These are phyloP conservation scores for Rhizopogon salebrosus DNA, from an alignment of 768 basidiomycete genomes.

Conservation along the genomic window DNA sequence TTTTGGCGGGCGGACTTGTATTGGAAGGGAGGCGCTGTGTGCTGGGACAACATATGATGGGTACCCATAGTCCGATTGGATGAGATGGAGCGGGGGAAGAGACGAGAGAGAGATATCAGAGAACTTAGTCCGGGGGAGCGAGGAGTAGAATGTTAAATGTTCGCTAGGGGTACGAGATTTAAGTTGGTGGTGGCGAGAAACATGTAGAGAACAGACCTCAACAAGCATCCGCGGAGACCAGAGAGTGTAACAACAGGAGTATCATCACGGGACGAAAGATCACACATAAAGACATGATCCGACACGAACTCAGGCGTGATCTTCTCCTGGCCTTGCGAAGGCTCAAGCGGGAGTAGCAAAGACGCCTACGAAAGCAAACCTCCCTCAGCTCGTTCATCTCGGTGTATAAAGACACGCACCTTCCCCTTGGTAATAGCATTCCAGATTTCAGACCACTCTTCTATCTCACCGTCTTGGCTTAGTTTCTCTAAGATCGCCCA, in stretches of 20 bases:
- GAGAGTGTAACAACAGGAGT: constrained; percentile 72
- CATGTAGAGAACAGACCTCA: constrained; percentile 43
- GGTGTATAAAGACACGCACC: constrained; percentile 36
- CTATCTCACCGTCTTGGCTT: constrained; percentile 43
- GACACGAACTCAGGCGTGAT: constrained; percentile 73
- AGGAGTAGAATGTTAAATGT: constrained; percentile 39
- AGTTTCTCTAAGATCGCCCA: constrained; percentile 78
- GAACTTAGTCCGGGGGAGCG: constrained; percentile 34
- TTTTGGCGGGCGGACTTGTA: constrained; percentile 38
- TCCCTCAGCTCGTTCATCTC: background rate
- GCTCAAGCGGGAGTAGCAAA: constrained; percentile 71
- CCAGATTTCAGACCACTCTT: constrained; percentile 73
- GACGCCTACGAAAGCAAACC: constrained; percentile 51
- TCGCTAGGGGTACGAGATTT: constrained; percentile 23
- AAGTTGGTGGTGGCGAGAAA: constrained; percentile 30
- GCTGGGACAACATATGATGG: constrained; percentile 44
- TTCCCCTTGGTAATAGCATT: constrained; percentile 56
- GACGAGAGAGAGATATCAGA: constrained; percentile 33
- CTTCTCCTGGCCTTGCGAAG: constrained; percentile 42
- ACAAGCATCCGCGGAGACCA: constrained; percentile 70
- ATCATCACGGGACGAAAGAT: constrained; percentile 40
- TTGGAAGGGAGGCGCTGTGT: constrained; percentile 28
- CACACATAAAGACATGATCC: constrained; percentile 76
- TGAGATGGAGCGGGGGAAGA: constrained; percentile 51
- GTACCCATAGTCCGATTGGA: constrained; percentile 34